Conservation (phyloP, 176 grass and related monocot species). For the Triticum aestivum region IWGSC_CS_RefSeq_v2.1 NC_057807.1:274221300-274221799, state of each 20-base stretch:
- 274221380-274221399: background rate
- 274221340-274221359: slow-evolving; percentile 20
- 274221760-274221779: no score
- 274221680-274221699: no score
- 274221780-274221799: background rate
- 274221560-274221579: background rate
- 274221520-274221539: background rate
- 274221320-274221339: slow-evolving; percentile 9
- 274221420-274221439: background rate
- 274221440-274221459: background rate
- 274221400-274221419: background rate
- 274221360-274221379: background rate
- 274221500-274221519: background rate
- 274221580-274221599: background rate
- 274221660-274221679: no score
- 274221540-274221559: background rate
- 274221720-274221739: no score
- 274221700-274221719: no score
- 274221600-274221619: no score
- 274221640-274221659: no score
- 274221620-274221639: no score
- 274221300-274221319: slow-evolving; percentile 29
- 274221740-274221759: no score
- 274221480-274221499: background rate
- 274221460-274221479: background rate